Evolutionary conservation across 306 rosid genomes (phyloP).

Genomic region (Vigna mungo): DNA sequence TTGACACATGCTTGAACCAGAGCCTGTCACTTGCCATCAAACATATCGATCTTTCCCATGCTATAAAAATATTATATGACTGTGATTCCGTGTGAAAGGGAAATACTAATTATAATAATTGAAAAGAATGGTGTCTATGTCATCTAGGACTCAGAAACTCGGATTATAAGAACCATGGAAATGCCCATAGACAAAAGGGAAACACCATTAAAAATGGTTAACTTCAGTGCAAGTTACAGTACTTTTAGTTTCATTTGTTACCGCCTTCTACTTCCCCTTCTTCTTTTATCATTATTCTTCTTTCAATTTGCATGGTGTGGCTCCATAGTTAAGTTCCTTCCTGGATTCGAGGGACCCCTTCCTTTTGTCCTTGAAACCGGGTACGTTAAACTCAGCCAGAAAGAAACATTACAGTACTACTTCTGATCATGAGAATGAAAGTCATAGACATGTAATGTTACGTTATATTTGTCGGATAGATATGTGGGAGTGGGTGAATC

Average conservation of each 20-base stretch:
- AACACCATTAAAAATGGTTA: slow-evolving; percentile 19
- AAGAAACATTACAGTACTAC: too few relatives aligned
- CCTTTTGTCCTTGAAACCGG: slow-evolving; percentile 76
- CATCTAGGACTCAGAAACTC: not conserved
- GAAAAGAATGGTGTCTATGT: not conserved
- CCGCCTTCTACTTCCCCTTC: slow-evolving; percentile 1
- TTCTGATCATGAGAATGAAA: too few relatives aligned
- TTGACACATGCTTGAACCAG: too few relatives aligned
- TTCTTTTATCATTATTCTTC: slow-evolving; percentile 10
- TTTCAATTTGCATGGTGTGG: slow-evolving; percentile 36
- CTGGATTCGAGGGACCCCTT: slow-evolving; percentile 74
- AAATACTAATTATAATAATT: not conserved
- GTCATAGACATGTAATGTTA: not conserved
- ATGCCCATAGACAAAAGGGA: not conserved
- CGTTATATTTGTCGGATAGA: slow-evolving; percentile 33
- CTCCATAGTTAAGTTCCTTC: slow-evolving; percentile 55
- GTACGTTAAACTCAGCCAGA: slow-evolving; percentile 40
- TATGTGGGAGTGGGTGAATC: slow-evolving; percentile 75
- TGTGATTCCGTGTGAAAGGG: not conserved
- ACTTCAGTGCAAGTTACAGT: not conserved
- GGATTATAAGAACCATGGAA: not conserved
- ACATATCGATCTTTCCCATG: too few relatives aligned
- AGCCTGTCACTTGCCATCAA: too few relatives aligned
- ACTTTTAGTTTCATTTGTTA: not conserved
- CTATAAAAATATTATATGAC: not conserved